phyloP scores from a whole-genome alignment of 768 basidiomycete genomes.

The Suillus paluster region DNA sequence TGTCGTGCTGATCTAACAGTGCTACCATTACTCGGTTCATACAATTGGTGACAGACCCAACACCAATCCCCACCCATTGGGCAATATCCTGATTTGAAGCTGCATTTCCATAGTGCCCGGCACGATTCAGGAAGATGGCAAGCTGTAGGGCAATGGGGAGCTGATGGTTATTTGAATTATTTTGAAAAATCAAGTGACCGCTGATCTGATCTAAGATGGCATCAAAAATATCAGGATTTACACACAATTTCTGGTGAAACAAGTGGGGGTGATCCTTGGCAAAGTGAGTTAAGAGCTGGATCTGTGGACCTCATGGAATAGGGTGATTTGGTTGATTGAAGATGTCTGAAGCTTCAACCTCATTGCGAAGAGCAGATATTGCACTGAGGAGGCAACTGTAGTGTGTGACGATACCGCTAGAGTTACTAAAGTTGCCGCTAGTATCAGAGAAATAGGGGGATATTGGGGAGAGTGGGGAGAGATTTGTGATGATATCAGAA shows the following conservation, averaged over 20 bases:
- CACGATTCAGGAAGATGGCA: constrained; percentile 5
- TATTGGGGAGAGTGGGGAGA: not conserved
- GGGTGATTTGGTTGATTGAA: not conserved
- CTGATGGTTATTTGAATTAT: constrained; percentile 18
- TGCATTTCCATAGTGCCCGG: constrained; percentile 8
- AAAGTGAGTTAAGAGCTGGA: not conserved
- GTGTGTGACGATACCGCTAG: not conserved
- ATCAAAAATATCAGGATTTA: constrained; percentile 31
- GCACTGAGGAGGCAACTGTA: not conserved
- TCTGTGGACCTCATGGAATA: not conserved
- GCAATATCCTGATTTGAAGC: constrained; percentile 14
- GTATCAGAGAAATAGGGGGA: not conserved
- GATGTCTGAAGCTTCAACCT: not conserved
- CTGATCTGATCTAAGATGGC: constrained; percentile 21
- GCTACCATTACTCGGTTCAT: constrained; percentile 20
- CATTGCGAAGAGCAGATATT: not conserved
- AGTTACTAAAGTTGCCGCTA: not conserved
- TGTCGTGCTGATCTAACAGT: constrained; percentile 15
- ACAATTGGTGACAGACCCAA: constrained; percentile 12
- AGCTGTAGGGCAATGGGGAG: constrained; percentile 7
- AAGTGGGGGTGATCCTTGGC: not conserved
- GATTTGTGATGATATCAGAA: not conserved
- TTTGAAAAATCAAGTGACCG: constrained; percentile 28
- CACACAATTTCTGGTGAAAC: constrained; percentile 30
- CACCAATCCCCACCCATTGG: constrained; percentile 15